Percentiles rank a stretch among this genome's conserved stretches.
Evolutionary conservation across 2,329 filamentous ascomycete species (phyloP).

Genomic region (Aspergillus pseudotamarii): DNA sequence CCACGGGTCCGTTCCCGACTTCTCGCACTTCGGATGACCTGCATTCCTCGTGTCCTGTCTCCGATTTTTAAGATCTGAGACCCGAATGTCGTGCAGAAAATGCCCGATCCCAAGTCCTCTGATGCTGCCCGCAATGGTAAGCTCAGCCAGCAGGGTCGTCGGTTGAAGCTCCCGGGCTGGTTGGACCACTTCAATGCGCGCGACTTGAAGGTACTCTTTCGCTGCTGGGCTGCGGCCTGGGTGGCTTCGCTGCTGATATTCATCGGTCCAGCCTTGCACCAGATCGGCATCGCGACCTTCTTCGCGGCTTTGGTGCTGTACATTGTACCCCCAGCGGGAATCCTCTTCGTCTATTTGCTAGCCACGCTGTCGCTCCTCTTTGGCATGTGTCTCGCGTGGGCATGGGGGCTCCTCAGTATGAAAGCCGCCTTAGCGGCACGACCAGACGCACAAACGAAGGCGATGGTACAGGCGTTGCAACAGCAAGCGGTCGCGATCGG

Average conservation of each 20-base stretch:
- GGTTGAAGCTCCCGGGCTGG: conserved; percentile 26
- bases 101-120: neutral
- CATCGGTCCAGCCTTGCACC: conserved; percentile 46
- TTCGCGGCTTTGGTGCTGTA: conserved; percentile 48
- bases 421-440: conserved; percentile 50
- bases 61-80: neutral
- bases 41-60: neutral
- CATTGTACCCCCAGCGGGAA: conserved; percentile 49
- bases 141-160: conserved; percentile 5
- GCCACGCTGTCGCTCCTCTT: conserved; percentile 46
- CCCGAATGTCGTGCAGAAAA: neutral
- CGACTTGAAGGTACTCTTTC: conserved; percentile 52
- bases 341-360: conserved; percentile 50
- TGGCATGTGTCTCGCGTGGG: conserved; percentile 53
- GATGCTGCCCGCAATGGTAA: neutral
- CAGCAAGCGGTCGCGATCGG: conserved; percentile 34
- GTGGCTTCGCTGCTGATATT: conserved; percentile 51
- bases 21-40: neutral
- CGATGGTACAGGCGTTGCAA: conserved; percentile 37
- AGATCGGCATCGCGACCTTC: conserved; percentile 51
- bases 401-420: conserved; percentile 53
- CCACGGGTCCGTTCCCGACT: neutral
- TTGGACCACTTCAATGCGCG: conserved; percentile 51
- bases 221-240: conserved; percentile 53
- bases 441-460: conserved; percentile 40